These are phyloP conservation scores for Epichloe sp. DNA, from an alignment of 2,329 filamentous ascomycete species.

Conservation along the genomic window DNA sequence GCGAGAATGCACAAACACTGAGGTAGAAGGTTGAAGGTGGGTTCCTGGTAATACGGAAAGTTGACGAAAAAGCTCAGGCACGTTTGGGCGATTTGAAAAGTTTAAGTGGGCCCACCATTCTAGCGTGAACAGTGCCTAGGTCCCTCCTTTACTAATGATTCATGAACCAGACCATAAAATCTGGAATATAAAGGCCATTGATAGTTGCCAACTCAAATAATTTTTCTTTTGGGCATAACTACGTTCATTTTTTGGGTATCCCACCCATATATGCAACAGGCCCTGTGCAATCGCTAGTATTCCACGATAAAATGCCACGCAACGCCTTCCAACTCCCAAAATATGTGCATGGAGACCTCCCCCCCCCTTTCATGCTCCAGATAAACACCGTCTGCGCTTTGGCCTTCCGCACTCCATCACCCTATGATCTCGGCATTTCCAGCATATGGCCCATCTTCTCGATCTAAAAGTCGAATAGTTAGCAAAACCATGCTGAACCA, in stretches of 20 bases:
- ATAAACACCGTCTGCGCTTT: not conserved
- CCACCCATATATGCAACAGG: not conserved
- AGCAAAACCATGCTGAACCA: constrained; percentile 5
- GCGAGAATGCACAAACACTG: not conserved
- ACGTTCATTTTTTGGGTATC: no score
- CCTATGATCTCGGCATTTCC: constrained; percentile 31
- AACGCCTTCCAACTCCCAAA: not conserved
- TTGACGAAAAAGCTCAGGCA: not conserved
- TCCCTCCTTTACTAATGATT: no score
- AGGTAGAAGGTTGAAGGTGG: not conserved
- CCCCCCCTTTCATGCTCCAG: not conserved
- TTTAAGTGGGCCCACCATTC: not conserved
- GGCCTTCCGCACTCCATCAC: not conserved
- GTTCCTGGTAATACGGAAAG: not conserved
- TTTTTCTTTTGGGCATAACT: not conserved
- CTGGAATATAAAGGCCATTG: no score
- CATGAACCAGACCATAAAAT: no score
- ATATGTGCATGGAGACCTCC: not conserved
- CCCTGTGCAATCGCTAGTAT: not conserved
- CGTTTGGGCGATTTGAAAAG: not conserved
- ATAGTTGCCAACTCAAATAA: no score
- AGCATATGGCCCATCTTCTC: constrained; percentile 81
- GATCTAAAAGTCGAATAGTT: constrained; percentile 38
- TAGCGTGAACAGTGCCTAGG: no score
- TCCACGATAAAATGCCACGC: not conserved